Percentiles rank a stretch among this genome's conserved stretches.
phyloP scores from a whole-genome alignment of 2,329 filamentous ascomycete species.

The Claviceps spartinae region DNA sequence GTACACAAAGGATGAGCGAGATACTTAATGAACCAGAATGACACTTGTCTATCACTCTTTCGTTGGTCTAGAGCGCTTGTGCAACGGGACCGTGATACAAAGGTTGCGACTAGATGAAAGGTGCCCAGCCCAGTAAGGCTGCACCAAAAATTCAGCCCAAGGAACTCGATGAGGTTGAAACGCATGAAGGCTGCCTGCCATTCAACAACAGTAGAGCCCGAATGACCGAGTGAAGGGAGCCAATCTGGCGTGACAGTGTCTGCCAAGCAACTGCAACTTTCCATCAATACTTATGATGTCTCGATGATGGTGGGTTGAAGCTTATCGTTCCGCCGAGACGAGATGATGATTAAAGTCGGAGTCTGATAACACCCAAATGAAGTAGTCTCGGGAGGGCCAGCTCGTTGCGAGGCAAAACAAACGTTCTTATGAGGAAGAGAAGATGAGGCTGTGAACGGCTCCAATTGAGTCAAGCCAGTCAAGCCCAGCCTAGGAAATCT shows the following conservation, averaged over 20 bases:
- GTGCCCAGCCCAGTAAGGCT: background rate
- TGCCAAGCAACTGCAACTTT: background rate
- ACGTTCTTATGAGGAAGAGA: background rate
- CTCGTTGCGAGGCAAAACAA: background rate
- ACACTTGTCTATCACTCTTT: constrained; percentile 2
- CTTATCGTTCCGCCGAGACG: background rate
- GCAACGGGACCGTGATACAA: background rate
- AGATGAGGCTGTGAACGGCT: background rate
- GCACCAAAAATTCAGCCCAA: constrained; percentile 1
- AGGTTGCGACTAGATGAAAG: background rate
- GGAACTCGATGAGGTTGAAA: background rate
- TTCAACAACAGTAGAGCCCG: background rate
- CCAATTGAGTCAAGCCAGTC: background rate
- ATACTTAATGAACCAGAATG: background rate
- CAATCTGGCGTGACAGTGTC: background rate
- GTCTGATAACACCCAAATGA: background rate
- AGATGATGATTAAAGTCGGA: background rate
- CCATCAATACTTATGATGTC: background rate
- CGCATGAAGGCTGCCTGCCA: background rate
- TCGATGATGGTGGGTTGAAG: background rate
- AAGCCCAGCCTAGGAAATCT: too few relatives aligned
- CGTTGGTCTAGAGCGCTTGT: background rate
- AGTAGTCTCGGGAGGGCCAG: background rate
- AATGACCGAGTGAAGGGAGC: background rate
- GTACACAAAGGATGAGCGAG: background rate